Percentiles rank a stretch among this genome's conserved stretches.
These are phyloP conservation scores for Alisma plantagoaquatica DNA, from an alignment of 106 monocot species.

Conservation along the genomic window DNA sequence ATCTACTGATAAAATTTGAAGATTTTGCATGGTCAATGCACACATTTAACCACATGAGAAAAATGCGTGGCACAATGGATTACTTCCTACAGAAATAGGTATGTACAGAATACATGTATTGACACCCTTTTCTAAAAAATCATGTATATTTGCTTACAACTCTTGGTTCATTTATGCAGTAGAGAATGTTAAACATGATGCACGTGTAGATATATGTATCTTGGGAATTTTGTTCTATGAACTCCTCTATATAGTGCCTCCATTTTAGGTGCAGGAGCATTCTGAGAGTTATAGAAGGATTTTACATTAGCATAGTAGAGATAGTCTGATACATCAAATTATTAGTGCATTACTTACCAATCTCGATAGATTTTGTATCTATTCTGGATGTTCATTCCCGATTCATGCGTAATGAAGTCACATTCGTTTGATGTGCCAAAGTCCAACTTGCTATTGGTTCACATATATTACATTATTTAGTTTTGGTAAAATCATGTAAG, in stretches of 20 bases:
- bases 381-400: neutral
- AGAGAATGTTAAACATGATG: constrained; percentile 92
- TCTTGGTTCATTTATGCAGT: no score
- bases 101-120: no score
- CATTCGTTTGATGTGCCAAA: neutral
- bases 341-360: neutral
- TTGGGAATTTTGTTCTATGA: constrained; percentile 92
- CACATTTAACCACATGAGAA: constrained; percentile 74
- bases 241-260: constrained; percentile 89
- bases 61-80: constrained; percentile 97
- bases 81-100: constrained; percentile 99
- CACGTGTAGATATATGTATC: constrained; percentile 94
- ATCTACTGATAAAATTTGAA: constrained; percentile 94
- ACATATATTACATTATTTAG: neutral
- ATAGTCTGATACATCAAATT: no score
- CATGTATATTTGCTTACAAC: no score
- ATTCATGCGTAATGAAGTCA: neutral
- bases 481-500: neutral
- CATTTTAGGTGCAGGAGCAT: constrained; percentile 96
- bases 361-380: neutral
- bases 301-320: no score
- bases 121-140: no score
- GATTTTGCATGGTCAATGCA: constrained; percentile 99
- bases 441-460: neutral
- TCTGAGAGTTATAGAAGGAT: constrained; percentile 97